Evolutionary conservation across 2,329 filamentous ascomycete genomes (phyloP), one percentile per base, ranked within the genome.

Genomic region (Dactylonectria estremocensis): DNA sequence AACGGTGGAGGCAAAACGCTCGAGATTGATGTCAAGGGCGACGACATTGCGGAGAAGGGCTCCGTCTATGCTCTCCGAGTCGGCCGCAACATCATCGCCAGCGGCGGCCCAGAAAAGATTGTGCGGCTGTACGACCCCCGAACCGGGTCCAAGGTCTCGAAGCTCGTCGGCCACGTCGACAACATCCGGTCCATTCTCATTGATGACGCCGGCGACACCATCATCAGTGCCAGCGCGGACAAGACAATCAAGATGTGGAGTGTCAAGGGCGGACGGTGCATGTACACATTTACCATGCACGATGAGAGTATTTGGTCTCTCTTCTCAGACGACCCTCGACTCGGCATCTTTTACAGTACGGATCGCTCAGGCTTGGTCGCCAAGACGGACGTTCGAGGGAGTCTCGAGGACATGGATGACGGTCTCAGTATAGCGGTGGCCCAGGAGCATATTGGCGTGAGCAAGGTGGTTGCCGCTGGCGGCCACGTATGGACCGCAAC

Each of bases 161-260:
- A 98, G 80, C 95, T 99, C 72, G 94, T 98, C 22, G 96, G 96
- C 5, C 96, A 99, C 79, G 97, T 95, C 20, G 95, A 97, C 85
- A 98, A 95, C 72, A 92, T 99, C 72, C 91, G 96, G 54, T 92
- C 95, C 74, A 95, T 99, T 69, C 85, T 99, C 59, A 91, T 99
- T 71, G 97, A 94, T 75, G 91, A 95, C 73, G 91, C 93, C 67
- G 95, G 94, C 45, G 95, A 97, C 78, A 97, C 91, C 46, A 93
- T 99, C 74, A 89, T 99, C 86, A 97, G 95, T 1, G 95, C 94
- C 14, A 97, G 95, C 74, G 95, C 95, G 1, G 96, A 99, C 80
- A 95, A 97, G 82, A 98, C 96, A 0, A 92, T 99, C 84, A 99
- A 99, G 83, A 90, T 98, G 65, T 99, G 96, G 96, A 98, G 95